phyloP scores from a whole-genome alignment of 441 rosid genomes.

The Gossypium laxum region DNA sequence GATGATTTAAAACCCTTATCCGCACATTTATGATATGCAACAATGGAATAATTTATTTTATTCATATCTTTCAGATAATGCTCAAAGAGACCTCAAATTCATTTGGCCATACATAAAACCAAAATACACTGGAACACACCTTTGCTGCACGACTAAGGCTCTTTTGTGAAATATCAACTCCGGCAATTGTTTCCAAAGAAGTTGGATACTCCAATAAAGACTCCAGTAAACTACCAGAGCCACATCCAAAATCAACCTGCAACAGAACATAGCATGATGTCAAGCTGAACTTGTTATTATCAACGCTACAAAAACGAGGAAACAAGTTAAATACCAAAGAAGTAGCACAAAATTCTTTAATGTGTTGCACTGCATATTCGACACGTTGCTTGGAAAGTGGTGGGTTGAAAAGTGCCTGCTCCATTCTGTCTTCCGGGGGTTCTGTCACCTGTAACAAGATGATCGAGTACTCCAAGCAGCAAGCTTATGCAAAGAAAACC shows the following conservation, averaged over 20 bases:
- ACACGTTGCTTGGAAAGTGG: conserved; percentile 91
- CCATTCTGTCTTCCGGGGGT: conserved; percentile 90
- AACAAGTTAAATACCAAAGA: conserved; percentile 44
- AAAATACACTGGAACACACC: conserved; percentile 31
- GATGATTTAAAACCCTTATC: background rate
- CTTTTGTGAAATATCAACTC: conserved; percentile 76
- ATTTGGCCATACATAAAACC: background rate
- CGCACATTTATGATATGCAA: background rate
- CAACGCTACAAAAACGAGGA: conserved; percentile 11
- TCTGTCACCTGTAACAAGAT: conserved; percentile 55
- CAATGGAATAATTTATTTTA: background rate
- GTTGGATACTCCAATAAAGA: conserved; percentile 70
- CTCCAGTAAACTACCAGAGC: conserved; percentile 84
- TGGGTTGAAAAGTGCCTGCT: conserved; percentile 86
- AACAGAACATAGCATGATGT: conserved; percentile 5
- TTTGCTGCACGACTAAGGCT: conserved; percentile 85
- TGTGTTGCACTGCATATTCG: conserved; percentile 76
- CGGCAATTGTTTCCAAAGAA: conserved; percentile 58
- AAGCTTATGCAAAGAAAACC: conserved; percentile 29
- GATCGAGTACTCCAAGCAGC: conserved; percentile 42
- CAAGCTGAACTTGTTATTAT: conserved; percentile 3
- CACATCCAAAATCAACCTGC: conserved; percentile 91
- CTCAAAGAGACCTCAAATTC: background rate
- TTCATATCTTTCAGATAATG: background rate
- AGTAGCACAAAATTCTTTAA: conserved; percentile 57